phyloP scores from a whole-genome alignment of 75 land plant genomes.

The Sequoiadendron giganteum region DNA sequence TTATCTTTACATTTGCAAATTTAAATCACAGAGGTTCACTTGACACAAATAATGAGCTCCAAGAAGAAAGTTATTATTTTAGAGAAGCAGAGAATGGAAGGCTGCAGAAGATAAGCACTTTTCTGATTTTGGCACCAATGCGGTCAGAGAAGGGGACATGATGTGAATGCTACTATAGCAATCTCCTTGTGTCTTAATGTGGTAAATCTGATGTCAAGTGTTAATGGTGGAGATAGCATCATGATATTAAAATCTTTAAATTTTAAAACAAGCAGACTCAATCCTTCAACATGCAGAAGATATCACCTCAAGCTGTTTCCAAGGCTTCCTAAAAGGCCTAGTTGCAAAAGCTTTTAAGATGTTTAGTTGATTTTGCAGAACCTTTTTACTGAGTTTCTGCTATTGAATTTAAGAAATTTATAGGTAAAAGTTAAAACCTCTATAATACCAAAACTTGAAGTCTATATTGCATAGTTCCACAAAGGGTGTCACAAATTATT shows the following conservation, averaged over 20 bases:
- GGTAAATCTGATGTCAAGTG: slow-evolving; percentile 76
- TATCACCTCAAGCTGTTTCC: slow-evolving; percentile 79
- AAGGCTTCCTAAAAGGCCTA: slow-evolving; percentile 29
- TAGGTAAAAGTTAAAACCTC: too few species aligned
- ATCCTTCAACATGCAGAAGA: slow-evolving; percentile 75
- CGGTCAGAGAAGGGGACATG: slow-evolving; percentile 62
- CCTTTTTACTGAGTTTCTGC: neutral
- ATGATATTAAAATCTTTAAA: slow-evolving; percentile 56
- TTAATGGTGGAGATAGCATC: slow-evolving; percentile 90
- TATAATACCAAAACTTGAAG: too few species aligned
- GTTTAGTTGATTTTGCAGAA: neutral
- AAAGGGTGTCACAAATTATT: neutral
- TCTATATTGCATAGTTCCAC: too few species aligned
- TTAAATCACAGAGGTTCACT: neutral
- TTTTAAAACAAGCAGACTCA: slow-evolving; percentile 25
- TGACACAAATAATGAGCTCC: neutral
- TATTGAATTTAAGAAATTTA: neutral
- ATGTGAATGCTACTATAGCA: slow-evolving; percentile 89
- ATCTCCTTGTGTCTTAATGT: slow-evolving; percentile 82
- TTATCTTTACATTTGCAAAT: neutral
- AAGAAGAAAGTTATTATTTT: neutral
- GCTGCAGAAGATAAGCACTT: slow-evolving; percentile 88
- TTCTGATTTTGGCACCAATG: slow-evolving; percentile 67
- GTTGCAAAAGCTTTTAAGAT: neutral
- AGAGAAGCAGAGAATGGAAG: slow-evolving; percentile 52